phyloP scores from a whole-genome alignment of 2,329 filamentous ascomycete genomes.

The Paraconiothyrium sp. region DNA sequence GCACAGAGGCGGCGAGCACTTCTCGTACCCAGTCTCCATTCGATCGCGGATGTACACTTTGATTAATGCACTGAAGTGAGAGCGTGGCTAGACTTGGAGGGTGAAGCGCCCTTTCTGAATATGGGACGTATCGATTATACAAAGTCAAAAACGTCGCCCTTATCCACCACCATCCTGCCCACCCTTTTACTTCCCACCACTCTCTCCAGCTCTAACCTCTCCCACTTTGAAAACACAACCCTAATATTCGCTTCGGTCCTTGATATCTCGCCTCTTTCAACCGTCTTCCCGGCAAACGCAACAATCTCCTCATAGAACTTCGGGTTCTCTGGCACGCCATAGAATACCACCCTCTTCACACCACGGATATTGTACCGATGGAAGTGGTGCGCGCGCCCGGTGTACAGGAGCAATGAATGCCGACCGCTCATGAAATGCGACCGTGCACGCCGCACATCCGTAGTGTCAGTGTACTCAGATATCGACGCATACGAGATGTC shows the following conservation, averaged over 20 bases:
- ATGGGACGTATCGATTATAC: constrained; percentile 51
- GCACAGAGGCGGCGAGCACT: too few relatives aligned
- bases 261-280: constrained; percentile 67
- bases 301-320: constrained; percentile 81
- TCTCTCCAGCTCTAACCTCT: constrained; percentile 87
- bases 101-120: too few relatives aligned
- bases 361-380: constrained; percentile 84
- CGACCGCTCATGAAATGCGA: constrained; percentile 87
- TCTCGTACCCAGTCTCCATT: too few relatives aligned
- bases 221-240: constrained; percentile 84
- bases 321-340: constrained; percentile 89
- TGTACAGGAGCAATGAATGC: constrained; percentile 87
- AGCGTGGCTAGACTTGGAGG: too few relatives aligned
- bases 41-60: too few relatives aligned
- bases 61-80: too few relatives aligned
- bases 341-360: constrained; percentile 86
- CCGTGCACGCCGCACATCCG: constrained; percentile 82
- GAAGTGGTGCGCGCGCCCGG: constrained; percentile 96
- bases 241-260: constrained; percentile 60
- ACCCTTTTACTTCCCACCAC: constrained; percentile 84
- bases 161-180: constrained; percentile 83
- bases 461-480: constrained; percentile 84
- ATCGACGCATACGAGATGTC: constrained; percentile 80
- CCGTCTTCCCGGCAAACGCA: constrained; percentile 66
- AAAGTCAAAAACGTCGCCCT: constrained; percentile 93